phyloP scores from a whole-genome alignment of 129 eudicot genomes.

The Arctium lappa region DNA sequence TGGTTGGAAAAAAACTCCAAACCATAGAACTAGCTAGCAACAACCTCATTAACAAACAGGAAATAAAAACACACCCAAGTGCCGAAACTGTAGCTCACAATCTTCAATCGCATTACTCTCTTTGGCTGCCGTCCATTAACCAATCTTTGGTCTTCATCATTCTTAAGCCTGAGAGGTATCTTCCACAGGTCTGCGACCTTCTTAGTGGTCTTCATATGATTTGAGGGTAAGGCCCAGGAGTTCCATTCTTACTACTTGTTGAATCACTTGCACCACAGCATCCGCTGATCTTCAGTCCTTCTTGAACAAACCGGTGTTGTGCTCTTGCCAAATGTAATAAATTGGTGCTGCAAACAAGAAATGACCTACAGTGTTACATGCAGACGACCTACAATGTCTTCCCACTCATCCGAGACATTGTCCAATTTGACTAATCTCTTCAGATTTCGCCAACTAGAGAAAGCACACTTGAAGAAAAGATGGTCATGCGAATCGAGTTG shows the following conservation, averaged over 20 bases:
- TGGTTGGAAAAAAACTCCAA: background rate
- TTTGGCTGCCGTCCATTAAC: background rate
- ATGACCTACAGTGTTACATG: background rate
- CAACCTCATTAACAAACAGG: background rate
- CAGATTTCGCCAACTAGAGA: background rate
- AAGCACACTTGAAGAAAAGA: background rate
- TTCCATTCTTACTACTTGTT: background rate
- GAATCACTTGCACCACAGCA: background rate
- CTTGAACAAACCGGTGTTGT: background rate
- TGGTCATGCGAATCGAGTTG: background rate
- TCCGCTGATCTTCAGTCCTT: background rate
- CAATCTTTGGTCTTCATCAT: background rate
- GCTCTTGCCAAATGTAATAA: background rate
- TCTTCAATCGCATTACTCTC: background rate
- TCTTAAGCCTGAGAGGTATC: background rate
- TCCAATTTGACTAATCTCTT: background rate
- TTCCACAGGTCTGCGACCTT: background rate
- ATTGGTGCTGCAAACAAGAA: background rate
- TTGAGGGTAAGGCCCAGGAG: background rate
- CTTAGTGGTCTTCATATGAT: background rate
- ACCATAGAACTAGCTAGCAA: background rate
- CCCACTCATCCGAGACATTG: background rate
- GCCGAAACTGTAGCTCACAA: background rate
- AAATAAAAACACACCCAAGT: background rate
- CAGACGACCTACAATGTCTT: background rate